Evolutionary conservation across 768 basidiomycete genomes (phyloP), one percentile per base, ranked within the genome.

Genomic region (Leucocoprinus leucothites): DNA sequence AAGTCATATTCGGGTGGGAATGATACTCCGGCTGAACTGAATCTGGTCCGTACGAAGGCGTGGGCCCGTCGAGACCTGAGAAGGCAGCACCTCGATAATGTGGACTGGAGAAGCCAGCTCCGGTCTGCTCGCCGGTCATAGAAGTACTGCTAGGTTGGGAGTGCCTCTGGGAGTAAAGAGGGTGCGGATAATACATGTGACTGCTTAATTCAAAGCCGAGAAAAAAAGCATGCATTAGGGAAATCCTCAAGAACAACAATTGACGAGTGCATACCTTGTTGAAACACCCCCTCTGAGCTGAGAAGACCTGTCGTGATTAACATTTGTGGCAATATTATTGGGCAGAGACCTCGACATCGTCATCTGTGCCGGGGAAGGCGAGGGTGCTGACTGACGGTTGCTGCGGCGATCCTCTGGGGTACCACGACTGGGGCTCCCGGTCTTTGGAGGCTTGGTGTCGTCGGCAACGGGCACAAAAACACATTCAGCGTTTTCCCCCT

Each of bases 381-480:
- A 18, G 11, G 28, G 28, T 19, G 40, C 16, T 48, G 16, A 19
- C 3, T 40, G 54, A 43, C 13, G 1, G 40, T 21, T 24, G 19
- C n/a, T 11, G 34, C n/a, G 31, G 18, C 19, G 34, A 24, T 56
- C 54, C 22, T 56, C 54, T 18, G 54, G 34, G 21, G 26, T 43
- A 19, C 16, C 53, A 3, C 54, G 41, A 43, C 47, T 56, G 19
- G 51, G 21, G 3, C 26, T 45, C 43, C 14, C 36, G 19, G 51
- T 34, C 14, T 24, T 25, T 42, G 5, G 35, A 16, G 14, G n/a
- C 19, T 25, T 35, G 36, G 11, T 19, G 43, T 75, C 70, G 18
- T 71, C 69, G 38, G 65, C 65, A 41, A 78, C 72, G 1, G 78
- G 67, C 19, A 78, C 65, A 61, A 77, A 80, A 42, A 67, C 61